phyloP scores from a whole-genome alignment of 768 basidiomycete species.

The Piloderma croceum region DNA sequence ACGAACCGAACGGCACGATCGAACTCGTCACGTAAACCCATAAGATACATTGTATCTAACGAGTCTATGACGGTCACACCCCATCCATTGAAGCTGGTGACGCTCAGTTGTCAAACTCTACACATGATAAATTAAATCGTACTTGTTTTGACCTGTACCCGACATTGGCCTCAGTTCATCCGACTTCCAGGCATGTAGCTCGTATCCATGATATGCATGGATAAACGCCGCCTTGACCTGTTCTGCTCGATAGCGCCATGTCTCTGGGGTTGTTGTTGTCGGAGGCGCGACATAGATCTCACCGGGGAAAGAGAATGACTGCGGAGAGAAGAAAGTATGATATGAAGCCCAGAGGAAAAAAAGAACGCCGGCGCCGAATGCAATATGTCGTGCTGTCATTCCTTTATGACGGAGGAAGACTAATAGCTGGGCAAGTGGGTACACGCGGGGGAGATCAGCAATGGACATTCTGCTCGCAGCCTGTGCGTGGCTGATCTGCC shows the following conservation, averaged over 20 bases:
- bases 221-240: conserved; percentile 57
- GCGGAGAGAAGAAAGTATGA: conserved; percentile 3
- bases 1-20: conserved; percentile 53
- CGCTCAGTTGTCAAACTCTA: background rate
- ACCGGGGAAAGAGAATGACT: background rate
- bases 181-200: conserved; percentile 47
- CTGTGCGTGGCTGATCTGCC: too few species aligned
- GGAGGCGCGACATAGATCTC: background rate
- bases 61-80: conserved; percentile 74
- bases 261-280: conserved; percentile 19
- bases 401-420: too few species aligned
- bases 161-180: conserved; percentile 51
- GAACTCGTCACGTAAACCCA: conserved; percentile 73
- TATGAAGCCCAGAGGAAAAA: conserved; percentile 17
- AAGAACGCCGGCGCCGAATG: conserved; percentile 10
- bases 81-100: conserved; percentile 72
- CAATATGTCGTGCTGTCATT: conserved; percentile 21
- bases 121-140: conserved; percentile 15
- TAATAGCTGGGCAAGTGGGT: too few species aligned
- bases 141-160: conserved; percentile 47
- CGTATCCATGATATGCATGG: conserved; percentile 66
- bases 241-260: conserved; percentile 49
- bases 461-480: too few species aligned
- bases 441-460: too few species aligned
- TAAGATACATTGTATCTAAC: conserved; percentile 80